Evolutionary conservation across 331 rosid species (phyloP), one percentile per base, ranked within the genome.

Genomic region (Malus hybrid): DNA sequence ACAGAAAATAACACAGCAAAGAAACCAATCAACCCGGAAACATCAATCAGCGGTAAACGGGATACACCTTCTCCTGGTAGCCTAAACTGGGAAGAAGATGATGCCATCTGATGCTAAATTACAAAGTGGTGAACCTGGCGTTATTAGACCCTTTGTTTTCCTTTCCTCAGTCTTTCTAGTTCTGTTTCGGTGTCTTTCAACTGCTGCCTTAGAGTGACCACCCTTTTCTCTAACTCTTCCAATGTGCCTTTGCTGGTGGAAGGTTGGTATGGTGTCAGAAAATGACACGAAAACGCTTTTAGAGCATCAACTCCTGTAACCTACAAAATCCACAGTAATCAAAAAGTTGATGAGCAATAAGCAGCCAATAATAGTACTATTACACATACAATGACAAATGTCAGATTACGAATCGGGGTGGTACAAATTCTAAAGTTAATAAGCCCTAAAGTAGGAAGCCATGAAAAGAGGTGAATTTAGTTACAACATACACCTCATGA

Each of bases 231-330:
- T 75, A 92, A 67, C 28, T 86, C 81, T 78, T 90, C 97, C 82
- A 82, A 84, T 5, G 77, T 78, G 80, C 84, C 86, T 30, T 10
- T 66, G 79, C 87, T 65, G 30, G 33, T 34, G 61, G 76, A 26
- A 48, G 97, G 75, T 79, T 85, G 79, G 73, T 95, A 89, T 1
- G 92, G 96, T 20, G 82, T 33, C 72, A 74, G 39, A 80, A 95
- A 95, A 48, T 87, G 79, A 28, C 48, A 32, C 52, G 99, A 95
- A 84, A 95, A 95, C 20, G 86, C 84, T 85, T 76, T 85, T 76
- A 95, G 75, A 55, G 99, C 96, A 55, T 87, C 93, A 39, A 92
- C 90, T 57, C 99, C 97, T 11, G 99, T 95, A 76, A 95, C 99
- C 99, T 95, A 60, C 76, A 77, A 80, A 50, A 71, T 82, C 26